Evolutionary conservation across 345 rosid species (phyloP).

Genomic region (Eucalyptus viminalis): DNA sequence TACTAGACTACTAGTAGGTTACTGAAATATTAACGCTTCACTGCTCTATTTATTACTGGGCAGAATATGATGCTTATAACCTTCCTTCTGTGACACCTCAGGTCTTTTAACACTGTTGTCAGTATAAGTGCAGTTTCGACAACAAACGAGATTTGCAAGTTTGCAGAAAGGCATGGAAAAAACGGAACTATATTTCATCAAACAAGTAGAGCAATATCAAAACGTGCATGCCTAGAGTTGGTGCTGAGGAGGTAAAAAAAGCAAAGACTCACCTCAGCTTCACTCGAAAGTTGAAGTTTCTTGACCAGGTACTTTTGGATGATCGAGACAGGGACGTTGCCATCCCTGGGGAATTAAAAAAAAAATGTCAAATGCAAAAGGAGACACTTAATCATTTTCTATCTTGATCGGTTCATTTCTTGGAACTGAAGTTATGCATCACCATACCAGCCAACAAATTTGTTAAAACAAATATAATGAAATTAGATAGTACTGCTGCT

Average conservation of each 20-base stretch:
- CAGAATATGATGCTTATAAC: not conserved
- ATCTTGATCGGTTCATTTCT: not conserved
- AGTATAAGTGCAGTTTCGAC: not conserved
- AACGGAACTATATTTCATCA: not conserved
- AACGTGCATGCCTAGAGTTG: not conserved
- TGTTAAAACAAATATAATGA: not conserved
- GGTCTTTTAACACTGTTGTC: not conserved
- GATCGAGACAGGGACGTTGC: conserved; percentile 52
- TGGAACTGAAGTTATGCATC: not conserved
- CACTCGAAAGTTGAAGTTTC: conserved; percentile 52
- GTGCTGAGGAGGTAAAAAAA: not conserved
- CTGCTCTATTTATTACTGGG: not conserved
- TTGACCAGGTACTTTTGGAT: conserved; percentile 61
- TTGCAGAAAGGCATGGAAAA: not conserved
- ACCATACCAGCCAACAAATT: not conserved
- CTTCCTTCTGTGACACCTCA: not conserved
- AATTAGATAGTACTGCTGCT: not conserved
- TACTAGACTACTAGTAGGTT: not conserved
- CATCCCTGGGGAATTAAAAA: conserved; percentile 34
- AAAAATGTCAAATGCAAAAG: not conserved
- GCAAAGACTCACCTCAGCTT: conserved; percentile 39
- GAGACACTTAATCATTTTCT: not conserved
- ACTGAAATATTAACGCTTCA: not conserved
- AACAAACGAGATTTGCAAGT: not conserved
- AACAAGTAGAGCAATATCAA: no score